These are phyloP conservation scores for Diphasiastrum complanatum DNA, from an alignment of 83 land plant genomes.

Conservation along the genomic window DNA sequence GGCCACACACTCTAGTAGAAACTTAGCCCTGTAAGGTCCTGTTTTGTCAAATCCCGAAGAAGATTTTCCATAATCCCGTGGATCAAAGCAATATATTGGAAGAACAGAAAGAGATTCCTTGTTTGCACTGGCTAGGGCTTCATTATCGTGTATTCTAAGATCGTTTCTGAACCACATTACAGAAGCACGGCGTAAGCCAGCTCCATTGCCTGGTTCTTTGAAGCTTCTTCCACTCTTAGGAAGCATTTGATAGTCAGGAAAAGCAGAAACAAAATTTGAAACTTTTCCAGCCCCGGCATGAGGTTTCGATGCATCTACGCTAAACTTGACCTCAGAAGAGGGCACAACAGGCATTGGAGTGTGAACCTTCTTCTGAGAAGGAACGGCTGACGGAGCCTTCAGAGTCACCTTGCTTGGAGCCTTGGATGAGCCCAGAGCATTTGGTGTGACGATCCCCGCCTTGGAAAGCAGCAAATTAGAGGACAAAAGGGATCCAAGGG, in stretches of 20 bases:
- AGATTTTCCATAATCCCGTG: constrained; percentile 84
- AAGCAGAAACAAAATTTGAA: too few relatives aligned
- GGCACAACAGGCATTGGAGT: too few relatives aligned
- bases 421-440: too few relatives aligned
- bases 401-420: too few relatives aligned
- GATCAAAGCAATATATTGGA: constrained; percentile 92
- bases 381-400: too few relatives aligned
- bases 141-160: constrained; percentile 82
- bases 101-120: constrained; percentile 66
- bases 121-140: constrained; percentile 57
- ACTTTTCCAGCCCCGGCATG: too few relatives aligned
- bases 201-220: constrained; percentile 45
- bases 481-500: too few relatives aligned
- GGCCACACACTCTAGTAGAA: constrained; percentile 44
- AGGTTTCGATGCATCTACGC: too few relatives aligned
- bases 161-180: constrained; percentile 88
- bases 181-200: constrained; percentile 52
- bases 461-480: too few relatives aligned
- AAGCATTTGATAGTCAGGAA: constrained; percentile 59
- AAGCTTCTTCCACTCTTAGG: constrained; percentile 7
- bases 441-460: too few relatives aligned
- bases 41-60: constrained; percentile 89
- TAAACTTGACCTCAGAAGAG: too few relatives aligned
- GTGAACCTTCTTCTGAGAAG: too few relatives aligned
- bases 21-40: constrained; percentile 76